These are phyloP conservation scores for Dichotomocladium elegans DNA, from an alignment of 371 early-diverging fungal genomes.

Conservation along the genomic window DNA sequence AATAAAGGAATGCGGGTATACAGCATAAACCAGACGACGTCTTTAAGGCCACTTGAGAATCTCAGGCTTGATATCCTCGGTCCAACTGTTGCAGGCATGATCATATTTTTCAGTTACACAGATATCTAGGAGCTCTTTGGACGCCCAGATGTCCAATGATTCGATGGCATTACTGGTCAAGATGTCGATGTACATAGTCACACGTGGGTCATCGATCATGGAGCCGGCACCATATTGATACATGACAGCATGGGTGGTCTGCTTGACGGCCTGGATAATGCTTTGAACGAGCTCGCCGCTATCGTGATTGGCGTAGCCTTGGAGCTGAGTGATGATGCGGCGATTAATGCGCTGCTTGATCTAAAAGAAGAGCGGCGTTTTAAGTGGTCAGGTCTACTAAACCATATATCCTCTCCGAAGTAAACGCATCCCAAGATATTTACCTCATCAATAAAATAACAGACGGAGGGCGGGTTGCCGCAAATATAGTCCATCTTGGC, in stretches of 20 bases:
- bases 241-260: constrained; percentile 24
- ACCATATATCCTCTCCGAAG: no score
- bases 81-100: constrained; percentile 41
- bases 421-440: no score
- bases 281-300: constrained; percentile 30
- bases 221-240: constrained; percentile 31
- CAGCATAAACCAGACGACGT: no score
- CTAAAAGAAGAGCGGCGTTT: no score
- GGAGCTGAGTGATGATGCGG: constrained; percentile 28
- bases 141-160: constrained; percentile 29
- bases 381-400: no score
- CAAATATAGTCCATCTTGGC: constrained; percentile 61
- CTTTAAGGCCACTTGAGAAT: constrained; percentile 48
- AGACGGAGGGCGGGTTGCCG: constrained; percentile 67
- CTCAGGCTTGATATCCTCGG: constrained; percentile 32
- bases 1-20: no score
- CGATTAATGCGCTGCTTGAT: constrained; percentile 38
- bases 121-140: constrained; percentile 21
- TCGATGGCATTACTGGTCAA: constrained; percentile 23
- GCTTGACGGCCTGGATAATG: constrained; percentile 24
- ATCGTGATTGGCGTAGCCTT: constrained; percentile 24
- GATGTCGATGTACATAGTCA: constrained; percentile 21
- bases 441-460: constrained; percentile 47
- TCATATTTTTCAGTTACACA: constrained; percentile 33
- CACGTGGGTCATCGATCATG: constrained; percentile 23